Base-by-base conservation (phyloP, 192 early-diverging fungal genomes). In the Ambispora gerdemannii region DNA sequence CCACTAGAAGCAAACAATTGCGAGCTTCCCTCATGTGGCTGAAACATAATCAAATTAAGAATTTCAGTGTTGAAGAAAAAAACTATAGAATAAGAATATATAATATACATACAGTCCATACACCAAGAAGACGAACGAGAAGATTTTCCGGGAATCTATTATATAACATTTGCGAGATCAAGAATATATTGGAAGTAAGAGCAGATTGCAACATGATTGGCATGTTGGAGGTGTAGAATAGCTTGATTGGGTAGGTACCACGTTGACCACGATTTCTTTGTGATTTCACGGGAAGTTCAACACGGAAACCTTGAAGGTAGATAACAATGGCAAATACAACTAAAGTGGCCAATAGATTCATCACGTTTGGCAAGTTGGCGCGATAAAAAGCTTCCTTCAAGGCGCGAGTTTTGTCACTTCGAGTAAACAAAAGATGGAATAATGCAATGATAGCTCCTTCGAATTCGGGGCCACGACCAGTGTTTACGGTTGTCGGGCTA, bases 151-250 rank as follows among this genome's bases (percentile, higher is more conserved):
- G 95, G 90, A 97, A 99, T 63, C 96, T 84, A 83, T 92, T 96
- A 90, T 92, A 97, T 70, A 98, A 84, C 79, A 98, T 86, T 87
- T 99, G 98, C 27, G 95, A 97, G 79, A 99, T 93, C 85, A 99
- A 92, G 80, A 96, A 99, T 65, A 97, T 84, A 74, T 99, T 93
- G 64, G 95, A 96, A 38, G 93, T 91, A 69, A 99, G 82, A 47
- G 98, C 95, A 32, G 95, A 98, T 82, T 98, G 96, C 67, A 97
- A 90, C 97, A 99, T 98, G 77, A 99, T 98, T 58, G 97, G 91
- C 98, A 99, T 98, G 86, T 98, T 99, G 74, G 95, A 98, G 35
- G 98, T 99, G 87, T 99, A 99, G 83, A 99, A 98, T 50, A 99
- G 84, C 88, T 99, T 99, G 89, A 99, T 88, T 61, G 98, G 98